Evolutionary conservation across 352 stramenopile species (phyloP).

Genomic region (Phytopythium aichiense): DNA sequence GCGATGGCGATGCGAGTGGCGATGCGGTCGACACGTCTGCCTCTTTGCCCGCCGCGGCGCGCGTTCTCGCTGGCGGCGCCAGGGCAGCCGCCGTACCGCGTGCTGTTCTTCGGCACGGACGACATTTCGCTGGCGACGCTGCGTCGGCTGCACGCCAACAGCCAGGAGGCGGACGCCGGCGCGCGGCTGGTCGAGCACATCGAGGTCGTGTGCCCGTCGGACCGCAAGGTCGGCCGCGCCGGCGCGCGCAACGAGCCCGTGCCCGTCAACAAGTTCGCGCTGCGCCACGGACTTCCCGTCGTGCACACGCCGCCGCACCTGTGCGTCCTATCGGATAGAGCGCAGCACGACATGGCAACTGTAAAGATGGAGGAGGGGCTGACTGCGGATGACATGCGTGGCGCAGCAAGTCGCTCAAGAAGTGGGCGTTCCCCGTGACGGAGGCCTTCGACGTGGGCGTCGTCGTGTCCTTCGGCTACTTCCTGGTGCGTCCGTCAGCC

Average conservation of each 20-base stretch:
- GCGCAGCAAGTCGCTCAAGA: constrained; percentile 66
- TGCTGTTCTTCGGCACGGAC: constrained; percentile 86
- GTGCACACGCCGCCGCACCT: constrained; percentile 64
- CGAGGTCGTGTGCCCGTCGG: constrained; percentile 75
- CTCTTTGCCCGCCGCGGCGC: neutral
- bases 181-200: constrained; percentile 45
- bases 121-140: constrained; percentile 82
- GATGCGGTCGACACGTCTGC: neutral
- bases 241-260: constrained; percentile 58
- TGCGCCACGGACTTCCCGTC: constrained; percentile 49
- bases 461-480: constrained; percentile 89
- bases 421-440: constrained; percentile 50
- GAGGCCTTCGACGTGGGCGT: constrained; percentile 74
- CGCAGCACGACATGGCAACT: too few species aligned
- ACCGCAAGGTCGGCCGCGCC: constrained; percentile 66
- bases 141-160: constrained; percentile 58
- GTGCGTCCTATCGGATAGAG: constrained; percentile 17
- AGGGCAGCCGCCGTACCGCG: constrained; percentile 34
- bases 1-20: neutral
- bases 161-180: constrained; percentile 26
- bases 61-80: constrained; percentile 26
- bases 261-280: constrained; percentile 71
- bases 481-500: constrained; percentile 32
- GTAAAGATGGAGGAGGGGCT: too few species aligned
- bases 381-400: too few species aligned